Evolutionary conservation across 441 rosid genomes (phyloP).

Genomic region (Bruguiera hainesii): DNA sequence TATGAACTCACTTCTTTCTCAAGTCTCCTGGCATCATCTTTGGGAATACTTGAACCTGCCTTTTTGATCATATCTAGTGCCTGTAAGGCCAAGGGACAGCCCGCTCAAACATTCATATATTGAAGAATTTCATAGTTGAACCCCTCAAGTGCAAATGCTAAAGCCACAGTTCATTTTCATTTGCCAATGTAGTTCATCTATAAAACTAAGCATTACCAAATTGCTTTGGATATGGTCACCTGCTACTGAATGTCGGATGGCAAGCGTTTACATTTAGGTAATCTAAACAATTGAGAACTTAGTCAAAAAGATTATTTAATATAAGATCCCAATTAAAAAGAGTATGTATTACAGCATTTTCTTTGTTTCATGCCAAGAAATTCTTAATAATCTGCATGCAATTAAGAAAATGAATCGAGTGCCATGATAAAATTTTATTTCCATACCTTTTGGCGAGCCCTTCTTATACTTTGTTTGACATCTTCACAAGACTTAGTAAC

Average conservation of each 20-base stretch:
- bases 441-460: constrained; percentile 82
- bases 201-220: neutral
- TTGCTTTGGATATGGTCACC: neutral
- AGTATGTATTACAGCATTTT: no score
- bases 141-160: neutral
- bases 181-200: neutral
- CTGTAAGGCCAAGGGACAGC: constrained; percentile 30
- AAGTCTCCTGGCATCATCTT: constrained; percentile 76
- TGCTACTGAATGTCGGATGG: neutral
- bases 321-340: no score
- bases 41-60: constrained; percentile 63
- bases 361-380: neutral
- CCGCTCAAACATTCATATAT: neutral
- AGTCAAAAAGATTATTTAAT: no score
- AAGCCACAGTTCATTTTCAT: neutral
- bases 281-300: neutral
- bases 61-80: constrained; percentile 83
- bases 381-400: neutral
- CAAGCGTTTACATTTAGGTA: neutral
- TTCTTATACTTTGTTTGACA: constrained; percentile 86
- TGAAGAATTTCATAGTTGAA: neutral
- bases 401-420: neutral
- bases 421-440: neutral
- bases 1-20: constrained; percentile 76
- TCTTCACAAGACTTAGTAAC: constrained; percentile 84